A percentile compares a stretch with the other conserved stretches of the same genome.
These are phyloP conservation scores for Chamaecrista fasciculata DNA, from an alignment of 306 rosid species.

Conservation along the genomic window DNA sequence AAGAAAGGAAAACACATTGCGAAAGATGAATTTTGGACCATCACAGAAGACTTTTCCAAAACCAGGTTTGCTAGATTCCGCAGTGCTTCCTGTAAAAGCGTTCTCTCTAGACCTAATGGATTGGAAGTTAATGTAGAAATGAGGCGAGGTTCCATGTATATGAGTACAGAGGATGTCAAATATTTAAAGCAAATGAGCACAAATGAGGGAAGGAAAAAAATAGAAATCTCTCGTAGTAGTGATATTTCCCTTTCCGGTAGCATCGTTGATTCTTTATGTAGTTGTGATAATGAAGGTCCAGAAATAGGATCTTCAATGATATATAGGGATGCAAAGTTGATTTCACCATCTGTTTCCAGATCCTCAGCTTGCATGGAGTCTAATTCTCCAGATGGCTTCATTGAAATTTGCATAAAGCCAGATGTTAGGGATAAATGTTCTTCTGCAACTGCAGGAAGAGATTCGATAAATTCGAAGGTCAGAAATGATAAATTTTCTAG, in stretches of 20 bases:
- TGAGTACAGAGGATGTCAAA: slow-evolving; percentile 59
- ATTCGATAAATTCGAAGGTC: slow-evolving; percentile 36
- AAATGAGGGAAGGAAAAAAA: slow-evolving; percentile 56
- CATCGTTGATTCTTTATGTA: slow-evolving; percentile 67
- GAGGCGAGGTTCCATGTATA: slow-evolving; percentile 62
- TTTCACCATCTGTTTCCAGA: slow-evolving; percentile 41
- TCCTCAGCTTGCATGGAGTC: slow-evolving; percentile 39
- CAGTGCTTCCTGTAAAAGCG: slow-evolving; percentile 65
- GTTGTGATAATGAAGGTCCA: slow-evolving; percentile 57
- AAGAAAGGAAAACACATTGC: slow-evolving; percentile 41
- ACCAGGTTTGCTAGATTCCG: slow-evolving; percentile 50
- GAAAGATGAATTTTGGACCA: slow-evolving; percentile 46
- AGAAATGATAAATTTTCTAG: slow-evolving; percentile 46
- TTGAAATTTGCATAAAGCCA: slow-evolving; percentile 56
- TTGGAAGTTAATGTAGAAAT: slow-evolving; percentile 45
- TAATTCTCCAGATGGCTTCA: slow-evolving; percentile 48
- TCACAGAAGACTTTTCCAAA: slow-evolving; percentile 69
- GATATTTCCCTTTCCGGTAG: slow-evolving; percentile 52
- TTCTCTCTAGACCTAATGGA: slow-evolving; percentile 47
- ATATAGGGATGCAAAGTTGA: slow-evolving; percentile 32
- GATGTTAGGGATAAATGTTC: slow-evolving; percentile 40
- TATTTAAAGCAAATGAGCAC: slow-evolving; percentile 43
- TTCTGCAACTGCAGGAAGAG: slow-evolving; percentile 36
- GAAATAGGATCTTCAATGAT: slow-evolving; percentile 39
- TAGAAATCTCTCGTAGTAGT: slow-evolving; percentile 55